Percentiles rank a stretch among this genome's conserved stretches.
phyloP scores from a whole-genome alignment of 2,329 filamentous ascomycete species.

The Fusarium subtropicale region DNA sequence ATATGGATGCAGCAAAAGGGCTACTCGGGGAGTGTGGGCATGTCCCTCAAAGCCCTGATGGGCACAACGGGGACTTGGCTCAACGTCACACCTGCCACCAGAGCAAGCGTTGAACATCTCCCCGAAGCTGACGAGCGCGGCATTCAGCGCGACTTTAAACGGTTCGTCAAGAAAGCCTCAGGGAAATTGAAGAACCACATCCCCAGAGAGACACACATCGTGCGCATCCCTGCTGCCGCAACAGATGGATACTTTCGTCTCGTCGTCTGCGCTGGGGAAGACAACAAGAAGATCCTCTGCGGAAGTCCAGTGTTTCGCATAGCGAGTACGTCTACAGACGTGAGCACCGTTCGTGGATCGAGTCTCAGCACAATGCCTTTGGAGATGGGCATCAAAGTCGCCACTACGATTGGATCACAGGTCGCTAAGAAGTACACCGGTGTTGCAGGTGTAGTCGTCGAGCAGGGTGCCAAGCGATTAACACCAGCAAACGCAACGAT shows the following conservation, averaged over 20 bases:
- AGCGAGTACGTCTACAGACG: constrained; percentile 72
- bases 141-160: constrained; percentile 74
- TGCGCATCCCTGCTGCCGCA: constrained; percentile 72
- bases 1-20: constrained; percentile 77
- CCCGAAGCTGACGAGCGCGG: constrained; percentile 69
- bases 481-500: constrained; percentile 46
- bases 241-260: constrained; percentile 77
- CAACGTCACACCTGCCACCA: constrained; percentile 71
- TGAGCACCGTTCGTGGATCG: constrained; percentile 72
- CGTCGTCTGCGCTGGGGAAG: constrained; percentile 65
- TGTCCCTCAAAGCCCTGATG: constrained; percentile 72
- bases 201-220: constrained; percentile 71
- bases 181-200: constrained; percentile 60
- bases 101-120: constrained; percentile 61
- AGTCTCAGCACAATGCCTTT: constrained; percentile 73
- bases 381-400: constrained; percentile 71
- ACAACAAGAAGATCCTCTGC: constrained; percentile 67
- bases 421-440: constrained; percentile 59
- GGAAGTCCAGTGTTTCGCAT: constrained; percentile 75
- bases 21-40: constrained; percentile 75
- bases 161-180: constrained; percentile 69
- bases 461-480: constrained; percentile 55
- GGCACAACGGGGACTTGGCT: constrained; percentile 71
- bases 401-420: constrained; percentile 61
- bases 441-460: constrained; percentile 54